These are phyloP conservation scores for Pichia californica DNA, from an alignment of 805 yeast genomes.

Conservation along the genomic window DNA sequence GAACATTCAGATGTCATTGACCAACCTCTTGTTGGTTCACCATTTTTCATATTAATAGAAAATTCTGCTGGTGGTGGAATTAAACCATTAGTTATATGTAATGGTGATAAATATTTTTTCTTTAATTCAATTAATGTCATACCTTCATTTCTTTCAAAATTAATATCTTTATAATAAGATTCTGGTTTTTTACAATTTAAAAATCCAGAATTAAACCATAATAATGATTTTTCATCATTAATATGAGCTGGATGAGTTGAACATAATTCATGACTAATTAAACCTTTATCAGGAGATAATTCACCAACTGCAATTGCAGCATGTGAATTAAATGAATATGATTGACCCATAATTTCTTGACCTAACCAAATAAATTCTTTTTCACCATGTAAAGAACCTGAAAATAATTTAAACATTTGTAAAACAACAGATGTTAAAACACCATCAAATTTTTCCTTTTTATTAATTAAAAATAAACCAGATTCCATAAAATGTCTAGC, in stretches of 20 bases:
- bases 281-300: conserved; percentile 18
- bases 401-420: conserved; percentile 37
- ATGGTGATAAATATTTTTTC: conserved; percentile 33
- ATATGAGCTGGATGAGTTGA: conserved; percentile 61
- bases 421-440: conserved; percentile 37
- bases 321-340: conserved; percentile 42
- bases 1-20: conserved; percentile 48
- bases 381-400: conserved; percentile 65
- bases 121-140: conserved; percentile 27
- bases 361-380: conserved; percentile 77
- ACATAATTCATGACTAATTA: conserved; percentile 39
- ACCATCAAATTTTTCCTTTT: conserved; percentile 43
- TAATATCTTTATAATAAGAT: conserved; percentile 34
- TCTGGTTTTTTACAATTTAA: conserved; percentile 47
- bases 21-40: conserved; percentile 52
- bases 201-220: conserved; percentile 72
- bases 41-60: conserved; percentile 15
- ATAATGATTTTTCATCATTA: conserved; percentile 42
- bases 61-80: conserved; percentile 48
- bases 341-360: conserved; percentile 48
- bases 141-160: conserved; percentile 24
- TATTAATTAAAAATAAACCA: conserved; percentile 43
- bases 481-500: conserved; percentile 43
- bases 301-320: conserved; percentile 56
- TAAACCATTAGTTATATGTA: conserved; percentile 39